These are phyloP conservation scores for Gossypium aridum DNA, from an alignment of 441 rosid species.

Conservation along the genomic window DNA sequence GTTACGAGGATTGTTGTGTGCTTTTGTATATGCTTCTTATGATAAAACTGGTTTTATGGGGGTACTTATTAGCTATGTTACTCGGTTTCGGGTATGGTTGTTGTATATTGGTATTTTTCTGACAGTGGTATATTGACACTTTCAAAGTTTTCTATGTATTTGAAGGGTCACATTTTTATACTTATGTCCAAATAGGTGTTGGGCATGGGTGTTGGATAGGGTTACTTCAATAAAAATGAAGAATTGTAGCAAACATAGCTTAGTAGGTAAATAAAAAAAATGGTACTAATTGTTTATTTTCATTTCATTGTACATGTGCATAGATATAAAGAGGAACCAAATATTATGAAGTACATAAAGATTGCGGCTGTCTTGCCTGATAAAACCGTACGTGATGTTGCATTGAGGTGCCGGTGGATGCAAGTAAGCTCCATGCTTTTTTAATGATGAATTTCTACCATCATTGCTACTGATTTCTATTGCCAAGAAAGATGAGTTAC, in stretches of 20 bases:
- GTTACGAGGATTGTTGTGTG: background rate
- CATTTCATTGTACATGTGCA: background rate
- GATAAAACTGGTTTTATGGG: background rate
- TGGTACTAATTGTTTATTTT: background rate
- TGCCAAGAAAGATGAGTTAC: background rate
- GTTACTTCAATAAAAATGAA: background rate
- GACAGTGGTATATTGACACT: background rate
- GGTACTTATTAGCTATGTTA: background rate
- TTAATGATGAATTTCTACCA: background rate
- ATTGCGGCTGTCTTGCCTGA: conserved; percentile 81
- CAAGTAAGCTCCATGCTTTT: conserved; percentile 44
- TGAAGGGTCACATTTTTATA: background rate
- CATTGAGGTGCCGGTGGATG: conserved; percentile 97
- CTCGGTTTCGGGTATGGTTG: background rate
- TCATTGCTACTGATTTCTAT: background rate
- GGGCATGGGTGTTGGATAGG: background rate
- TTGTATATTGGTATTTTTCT: background rate
- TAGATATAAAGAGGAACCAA: conserved; percentile 71
- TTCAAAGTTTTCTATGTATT: background rate
- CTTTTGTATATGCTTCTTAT: background rate
- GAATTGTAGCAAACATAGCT: background rate
- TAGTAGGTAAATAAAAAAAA: no score
- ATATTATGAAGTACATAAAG: conserved; percentile 77
- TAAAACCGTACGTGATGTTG: conserved; percentile 95
- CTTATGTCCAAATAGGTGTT: background rate